Evolutionary conservation across 2,329 filamentous ascomycete genomes (phyloP).

Genomic region (Hypoxylon sp.): DNA sequence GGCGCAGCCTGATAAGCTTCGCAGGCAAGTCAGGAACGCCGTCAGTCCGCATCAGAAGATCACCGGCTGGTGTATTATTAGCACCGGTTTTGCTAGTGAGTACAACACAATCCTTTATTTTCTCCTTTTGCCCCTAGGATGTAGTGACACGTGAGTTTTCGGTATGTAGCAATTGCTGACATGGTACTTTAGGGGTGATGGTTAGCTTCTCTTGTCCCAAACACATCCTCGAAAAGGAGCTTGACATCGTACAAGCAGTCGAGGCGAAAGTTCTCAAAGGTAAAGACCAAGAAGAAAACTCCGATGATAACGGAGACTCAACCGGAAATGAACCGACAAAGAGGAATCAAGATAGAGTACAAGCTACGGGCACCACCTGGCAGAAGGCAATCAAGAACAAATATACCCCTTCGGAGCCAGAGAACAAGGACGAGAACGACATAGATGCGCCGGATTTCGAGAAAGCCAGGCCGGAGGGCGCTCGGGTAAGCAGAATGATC

Average conservation of each 20-base stretch:
- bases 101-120: background rate
- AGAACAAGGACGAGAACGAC: slow-evolving; percentile 20
- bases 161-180: background rate
- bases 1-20: slow-evolving; percentile 51
- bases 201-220: slow-evolving; percentile 52
- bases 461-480: slow-evolving; percentile 43
- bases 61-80: slow-evolving; percentile 53
- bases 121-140: background rate
- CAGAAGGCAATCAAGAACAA: slow-evolving; percentile 15
- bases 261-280: slow-evolving; percentile 48
- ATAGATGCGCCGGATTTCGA: slow-evolving; percentile 22
- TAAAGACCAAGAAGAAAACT: slow-evolving; percentile 25
- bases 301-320: slow-evolving; percentile 25
- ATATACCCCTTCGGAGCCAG: slow-evolving; percentile 1
- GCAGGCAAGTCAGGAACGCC: slow-evolving; percentile 47
- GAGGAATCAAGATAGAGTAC: background rate
- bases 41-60: slow-evolving; percentile 50
- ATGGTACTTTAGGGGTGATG: slow-evolving; percentile 40
- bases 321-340: slow-evolving; percentile 33
- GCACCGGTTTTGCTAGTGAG: slow-evolving; percentile 52
- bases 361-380: slow-evolving; percentile 4
- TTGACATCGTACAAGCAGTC: slow-evolving; percentile 52
- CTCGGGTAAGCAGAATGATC: slow-evolving; percentile 50
- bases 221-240: slow-evolving; percentile 50
- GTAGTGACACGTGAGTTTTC: background rate